Evolutionary conservation across 1,284 basidiomycete genomes (phyloP).

Genomic region (Cutaneotrichosporon sp.): DNA sequence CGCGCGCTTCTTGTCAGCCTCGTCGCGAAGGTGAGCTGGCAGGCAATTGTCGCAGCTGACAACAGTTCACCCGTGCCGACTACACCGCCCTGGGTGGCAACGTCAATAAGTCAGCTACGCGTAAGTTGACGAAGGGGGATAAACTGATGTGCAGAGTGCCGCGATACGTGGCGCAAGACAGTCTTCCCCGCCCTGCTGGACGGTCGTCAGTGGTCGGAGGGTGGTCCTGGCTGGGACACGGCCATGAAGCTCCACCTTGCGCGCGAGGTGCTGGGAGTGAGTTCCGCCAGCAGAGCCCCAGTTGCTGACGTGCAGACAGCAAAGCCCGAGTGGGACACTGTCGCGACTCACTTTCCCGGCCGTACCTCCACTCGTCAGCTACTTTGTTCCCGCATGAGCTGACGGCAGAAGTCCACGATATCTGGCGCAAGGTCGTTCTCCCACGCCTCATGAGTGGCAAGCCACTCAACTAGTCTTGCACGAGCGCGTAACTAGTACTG

Average conservation of each 20-base stretch:
- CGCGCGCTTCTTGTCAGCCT: slow-evolving; percentile 5
- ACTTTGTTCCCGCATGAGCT: not conserved
- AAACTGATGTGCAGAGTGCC: slow-evolving; percentile 23
- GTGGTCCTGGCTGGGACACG: slow-evolving; percentile 13
- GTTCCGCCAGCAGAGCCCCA: not conserved
- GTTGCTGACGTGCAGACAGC: slow-evolving; percentile 15
- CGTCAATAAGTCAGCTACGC: slow-evolving; percentile 17
- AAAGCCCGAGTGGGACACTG: slow-evolving; percentile 21
- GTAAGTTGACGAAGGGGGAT: slow-evolving; percentile 1
- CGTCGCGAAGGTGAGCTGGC: slow-evolving; percentile 7
- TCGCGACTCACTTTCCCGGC: slow-evolving; percentile 16
- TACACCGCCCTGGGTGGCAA: not conserved
- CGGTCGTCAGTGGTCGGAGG: slow-evolving; percentile 24
- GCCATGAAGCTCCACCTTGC: slow-evolving; percentile 21
- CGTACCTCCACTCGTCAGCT: slow-evolving; percentile 25
- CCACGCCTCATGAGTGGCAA: slow-evolving; percentile 29
- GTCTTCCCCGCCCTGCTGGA: slow-evolving; percentile 20
- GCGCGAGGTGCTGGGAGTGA: slow-evolving; percentile 18
- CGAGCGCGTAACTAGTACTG: no score
- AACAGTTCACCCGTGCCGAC: slow-evolving; percentile 8
- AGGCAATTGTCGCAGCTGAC: not conserved
- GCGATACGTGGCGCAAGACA: slow-evolving; percentile 37
- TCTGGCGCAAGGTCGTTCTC: slow-evolving; percentile 35
- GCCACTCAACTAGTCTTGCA: not conserved
- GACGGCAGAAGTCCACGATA: slow-evolving; percentile 31